Conservation (phyloP, 345 rosid species). For the Geranium rotundifolium region DNA sequence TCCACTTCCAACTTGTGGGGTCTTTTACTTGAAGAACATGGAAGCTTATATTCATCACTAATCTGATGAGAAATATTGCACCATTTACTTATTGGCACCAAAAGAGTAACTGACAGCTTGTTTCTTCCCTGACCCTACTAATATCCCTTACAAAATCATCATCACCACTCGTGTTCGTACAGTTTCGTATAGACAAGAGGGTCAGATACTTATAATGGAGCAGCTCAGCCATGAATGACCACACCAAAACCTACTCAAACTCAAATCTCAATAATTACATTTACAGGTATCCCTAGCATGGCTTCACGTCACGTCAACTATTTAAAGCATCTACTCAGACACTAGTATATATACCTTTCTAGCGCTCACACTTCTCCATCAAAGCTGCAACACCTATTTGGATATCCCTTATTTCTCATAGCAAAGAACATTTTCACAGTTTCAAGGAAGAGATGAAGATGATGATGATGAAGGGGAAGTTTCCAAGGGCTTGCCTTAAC, state of each 20-base stretch:
- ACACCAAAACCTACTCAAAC: neutral
- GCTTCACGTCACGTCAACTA: conserved; percentile 38
- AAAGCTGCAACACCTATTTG: conserved; percentile 7
- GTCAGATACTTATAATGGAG: conserved; percentile 4
- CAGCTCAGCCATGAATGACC: conserved; percentile 21
- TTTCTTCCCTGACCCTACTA: neutral
- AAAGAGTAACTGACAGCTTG: neutral
- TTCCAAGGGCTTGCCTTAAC: conserved; percentile 30
- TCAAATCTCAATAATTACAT: neutral
- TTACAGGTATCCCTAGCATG: neutral
- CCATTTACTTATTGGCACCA: neutral
- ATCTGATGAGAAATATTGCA: neutral
- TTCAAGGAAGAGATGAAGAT: conserved; percentile 6
- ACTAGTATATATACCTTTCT: conserved; percentile 14
- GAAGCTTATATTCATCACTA: neutral
- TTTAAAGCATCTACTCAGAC: conserved; percentile 25
- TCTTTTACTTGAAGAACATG: conserved; percentile 23
- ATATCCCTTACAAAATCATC: conserved; percentile 4
- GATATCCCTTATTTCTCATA: neutral
- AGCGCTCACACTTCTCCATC: conserved; percentile 3
- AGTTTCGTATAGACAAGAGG: conserved; percentile 33
- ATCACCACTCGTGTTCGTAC: conserved; percentile 43
- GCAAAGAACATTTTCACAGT: neutral
- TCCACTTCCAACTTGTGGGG: conserved; percentile 48
- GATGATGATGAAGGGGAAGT: conserved; percentile 26